Evolutionary conservation across 2,329 filamentous ascomycete genomes (phyloP), one percentile per base, ranked within the genome.

Genomic region (Magnaporthiopsis incrustans): DNA sequence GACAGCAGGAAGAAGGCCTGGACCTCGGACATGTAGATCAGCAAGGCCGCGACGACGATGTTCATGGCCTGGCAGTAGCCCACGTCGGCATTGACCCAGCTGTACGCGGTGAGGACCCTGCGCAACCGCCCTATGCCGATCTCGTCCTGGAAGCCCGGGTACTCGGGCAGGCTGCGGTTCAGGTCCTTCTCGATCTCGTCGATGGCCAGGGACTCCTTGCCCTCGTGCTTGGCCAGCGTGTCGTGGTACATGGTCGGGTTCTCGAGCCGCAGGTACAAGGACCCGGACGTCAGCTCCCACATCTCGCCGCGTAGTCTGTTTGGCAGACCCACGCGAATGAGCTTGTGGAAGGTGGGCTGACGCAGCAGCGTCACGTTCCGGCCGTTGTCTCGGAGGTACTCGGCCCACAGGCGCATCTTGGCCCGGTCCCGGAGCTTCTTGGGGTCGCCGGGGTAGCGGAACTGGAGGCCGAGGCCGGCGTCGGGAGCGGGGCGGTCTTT

Each of bases 21-120:
- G 0, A 89, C 77, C 77, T 99, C 95, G 11, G 93, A 98, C 87
- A 96, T 96, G 80, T 98, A 98, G 81, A 99, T 99, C 70, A 99
- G 83, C 65, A 99, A 80, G n/a, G 95, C 95, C 25, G 95, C 95
- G 64, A 97, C 94, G 44, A 99, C 95, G 70, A 99, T 99, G 76
- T 99, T 99, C 95, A 99, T 99, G 67, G 95, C 95, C 77, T 99
- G 95, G 75, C 95, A 99, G 77, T 99, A 99, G 69, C 95, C 95
- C 64, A 99, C 93, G 68, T 97, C 92, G 63, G 91, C 85, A 71
- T 99, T 95, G 61, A 89, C 91, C 95, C 95, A 99, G 77, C 93
- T 97, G 79, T 99, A 99, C 5, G 95, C 95, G 1, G 94, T 98
- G 64, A 99, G 82, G 53, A 99, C 95, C 65, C 94, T 85, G 66